These are phyloP conservation scores for Botryobasidium botryosum DNA, from an alignment of 768 basidiomycete genomes.

Conservation along the genomic window DNA sequence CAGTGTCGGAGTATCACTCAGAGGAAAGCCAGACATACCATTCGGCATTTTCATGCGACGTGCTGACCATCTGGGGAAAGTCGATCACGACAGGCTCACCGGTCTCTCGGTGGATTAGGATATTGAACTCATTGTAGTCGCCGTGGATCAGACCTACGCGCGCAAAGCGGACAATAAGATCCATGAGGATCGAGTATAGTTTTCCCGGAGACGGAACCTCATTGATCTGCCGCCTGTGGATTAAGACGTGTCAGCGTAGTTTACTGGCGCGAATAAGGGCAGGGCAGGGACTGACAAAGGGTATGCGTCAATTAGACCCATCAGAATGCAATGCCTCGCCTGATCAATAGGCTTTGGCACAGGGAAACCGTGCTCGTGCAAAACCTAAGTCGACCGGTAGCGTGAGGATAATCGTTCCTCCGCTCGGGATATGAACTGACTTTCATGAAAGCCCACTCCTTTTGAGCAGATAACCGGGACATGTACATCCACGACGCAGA, in stretches of 20 bases:
- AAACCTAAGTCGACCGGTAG: conserved; percentile 47
- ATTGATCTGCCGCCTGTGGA: conserved; percentile 63
- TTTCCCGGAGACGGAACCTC: conserved; percentile 73
- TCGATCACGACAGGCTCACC: conserved; percentile 85
- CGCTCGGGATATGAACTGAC: too few species aligned
- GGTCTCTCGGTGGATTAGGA: conserved; percentile 65
- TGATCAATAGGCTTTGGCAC: conserved; percentile 91
- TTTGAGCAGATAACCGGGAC: conserved; percentile 89
- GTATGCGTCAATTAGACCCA: conserved; percentile 92
- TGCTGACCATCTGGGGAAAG: conserved; percentile 99
- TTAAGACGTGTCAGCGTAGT: background rate
- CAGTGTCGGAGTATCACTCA: background rate
- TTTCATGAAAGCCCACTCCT: conserved; percentile 99
- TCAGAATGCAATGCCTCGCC: conserved; percentile 83
- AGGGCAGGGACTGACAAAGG: conserved; percentile 50
- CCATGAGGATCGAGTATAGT: conserved; percentile 86
- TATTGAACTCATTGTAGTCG: conserved; percentile 99
- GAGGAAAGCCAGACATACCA: conserved; percentile 37
- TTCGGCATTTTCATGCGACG: conserved; percentile 91
- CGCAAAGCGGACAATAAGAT: conserved; percentile 87
- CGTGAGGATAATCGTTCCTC: too few species aligned
- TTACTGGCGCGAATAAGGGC: background rate
- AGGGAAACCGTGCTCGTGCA: conserved; percentile 83
- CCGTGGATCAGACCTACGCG: conserved; percentile 93
- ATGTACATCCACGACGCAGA: conserved; percentile 99